Conservation (phyloP, 768 basidiomycete genomes). For the Tylopilus vinaceipallidus region DNA sequence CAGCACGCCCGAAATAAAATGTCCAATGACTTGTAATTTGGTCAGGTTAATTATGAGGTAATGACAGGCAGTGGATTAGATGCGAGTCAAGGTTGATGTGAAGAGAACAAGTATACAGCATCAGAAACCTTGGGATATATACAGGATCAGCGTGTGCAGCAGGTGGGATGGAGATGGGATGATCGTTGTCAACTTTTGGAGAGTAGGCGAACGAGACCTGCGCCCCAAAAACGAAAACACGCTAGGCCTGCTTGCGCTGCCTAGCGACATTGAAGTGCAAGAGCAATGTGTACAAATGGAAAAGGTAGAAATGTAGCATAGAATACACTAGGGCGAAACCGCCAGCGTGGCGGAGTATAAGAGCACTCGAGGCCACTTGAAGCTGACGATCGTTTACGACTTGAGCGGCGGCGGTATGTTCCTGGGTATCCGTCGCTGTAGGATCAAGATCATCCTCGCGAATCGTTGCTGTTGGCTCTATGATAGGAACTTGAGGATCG, state of each 20-base stretch:
- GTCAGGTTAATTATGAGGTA: slow-evolving; percentile 10
- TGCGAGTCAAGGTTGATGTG: slow-evolving; percentile 25
- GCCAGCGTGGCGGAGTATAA: slow-evolving; percentile 34
- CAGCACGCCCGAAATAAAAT: background rate
- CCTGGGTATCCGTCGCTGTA: slow-evolving; percentile 21
- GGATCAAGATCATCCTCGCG: slow-evolving; percentile 20
- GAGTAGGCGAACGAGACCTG: slow-evolving; percentile 6
- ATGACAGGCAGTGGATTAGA: slow-evolving; percentile 30
- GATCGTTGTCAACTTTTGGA: slow-evolving; percentile 5
- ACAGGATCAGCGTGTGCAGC: slow-evolving; percentile 29
- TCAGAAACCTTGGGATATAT: slow-evolving; percentile 29
- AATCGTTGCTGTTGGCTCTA: slow-evolving; percentile 28
- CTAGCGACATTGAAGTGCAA: slow-evolving; percentile 34
- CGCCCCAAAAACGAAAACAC: background rate
- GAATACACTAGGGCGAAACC: slow-evolving; percentile 37
- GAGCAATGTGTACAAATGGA: slow-evolving; percentile 43
- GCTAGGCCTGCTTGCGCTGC: slow-evolving; percentile 30
- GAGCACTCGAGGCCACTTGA: slow-evolving; percentile 24
- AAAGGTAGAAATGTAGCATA: slow-evolving; percentile 43
- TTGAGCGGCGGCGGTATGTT: slow-evolving; percentile 19
- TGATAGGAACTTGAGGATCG: slow-evolving; percentile 14
- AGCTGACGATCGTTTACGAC: slow-evolving; percentile 23
- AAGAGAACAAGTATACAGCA: slow-evolving; percentile 27
- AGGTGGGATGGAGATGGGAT: slow-evolving; percentile 1
- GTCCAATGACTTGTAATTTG: slow-evolving; percentile 19